A percentile compares a stretch with the other conserved stretches of the same genome.
Evolutionary conservation across 139 green algal genomes (phyloP).

Genomic region (Chlorella sp.): DNA sequence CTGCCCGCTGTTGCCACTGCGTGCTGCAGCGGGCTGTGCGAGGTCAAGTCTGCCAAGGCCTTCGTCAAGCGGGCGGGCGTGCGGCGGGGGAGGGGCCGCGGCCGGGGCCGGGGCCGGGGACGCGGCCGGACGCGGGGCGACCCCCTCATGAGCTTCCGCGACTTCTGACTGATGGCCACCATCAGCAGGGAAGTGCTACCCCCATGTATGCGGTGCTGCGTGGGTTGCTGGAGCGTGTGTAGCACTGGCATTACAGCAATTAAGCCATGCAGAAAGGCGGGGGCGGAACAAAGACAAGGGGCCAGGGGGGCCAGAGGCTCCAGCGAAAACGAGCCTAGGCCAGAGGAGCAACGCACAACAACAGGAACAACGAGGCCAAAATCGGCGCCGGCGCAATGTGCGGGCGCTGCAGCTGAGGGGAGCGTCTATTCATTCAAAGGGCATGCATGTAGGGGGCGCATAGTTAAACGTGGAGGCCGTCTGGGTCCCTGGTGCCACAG

Average conservation of each 20-base stretch:
- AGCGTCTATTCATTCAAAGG: too few species aligned
- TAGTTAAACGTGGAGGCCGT: too few species aligned
- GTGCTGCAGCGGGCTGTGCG: conserved; percentile 47
- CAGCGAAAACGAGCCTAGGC: background rate
- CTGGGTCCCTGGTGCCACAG: too few species aligned
- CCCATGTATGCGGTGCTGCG: background rate
- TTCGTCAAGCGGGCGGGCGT: conserved; percentile 43
- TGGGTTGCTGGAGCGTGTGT: background rate
- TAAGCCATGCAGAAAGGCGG: background rate
- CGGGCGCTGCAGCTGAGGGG: background rate
- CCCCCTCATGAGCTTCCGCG: conserved; percentile 69
- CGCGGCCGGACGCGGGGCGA: conserved; percentile 48
- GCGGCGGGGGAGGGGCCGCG: conserved; percentile 42
- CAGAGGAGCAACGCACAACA: background rate
- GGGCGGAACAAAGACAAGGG: background rate
- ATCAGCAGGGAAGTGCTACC: background rate
- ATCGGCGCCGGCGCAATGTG: background rate
- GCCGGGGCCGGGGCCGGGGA: conserved; percentile 48
- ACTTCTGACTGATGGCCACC: conserved; percentile 46
- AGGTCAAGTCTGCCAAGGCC: conserved; percentile 71
- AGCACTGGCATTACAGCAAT: background rate
- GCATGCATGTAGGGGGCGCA: too few species aligned
- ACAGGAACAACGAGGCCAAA: too few species aligned
- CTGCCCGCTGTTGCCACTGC: too few species aligned
- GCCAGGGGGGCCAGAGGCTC: background rate